Base-by-base conservation (phyloP, 2,329 filamentous ascomycete genomes). In the Trichophyton benhamiae region DNA sequence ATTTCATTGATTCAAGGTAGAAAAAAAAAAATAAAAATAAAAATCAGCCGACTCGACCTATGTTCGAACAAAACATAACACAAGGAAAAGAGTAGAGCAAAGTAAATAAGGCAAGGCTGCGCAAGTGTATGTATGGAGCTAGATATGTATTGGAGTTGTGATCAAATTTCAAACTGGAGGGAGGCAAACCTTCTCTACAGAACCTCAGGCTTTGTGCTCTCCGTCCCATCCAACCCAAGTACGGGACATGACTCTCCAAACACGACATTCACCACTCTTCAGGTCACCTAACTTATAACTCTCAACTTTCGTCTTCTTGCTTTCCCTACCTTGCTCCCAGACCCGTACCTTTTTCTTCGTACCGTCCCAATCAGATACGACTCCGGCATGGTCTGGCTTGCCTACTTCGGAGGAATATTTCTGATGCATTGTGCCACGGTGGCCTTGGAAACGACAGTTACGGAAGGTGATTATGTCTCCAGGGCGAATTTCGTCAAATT, bases 291-390 rank as follows among this genome's bases (percentile, higher is more conserved):
- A 81, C 77, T 91, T 89, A 77, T 92, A 97, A 76, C 91, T 95
- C 79, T 97, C 92, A 64, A 89, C 78, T 78, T 95, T 94, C 60
- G 95, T 87, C 79, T 96, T 97, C 74, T 88, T 92, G 72, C 85
- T 91, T 78, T 97, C 92, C 13, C 92, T 80, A 0, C 92, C 92
- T 72, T 99, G 94, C 74, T 97, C 94, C 89, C 90, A 97, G 1
- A 87, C 91, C 30, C 91, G 80, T 27, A 99, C 87, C 80, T 97
- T 96, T 82, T 96, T 96, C 83, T 96, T 96, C 46, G 90, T 95
- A 2, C 94, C 94, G 73, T 99, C 94, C 94, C 94, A 99, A 73
- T 99, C 94, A 8, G 90, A 83, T 3, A 99, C 92, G 1, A 99
- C 78, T 1, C 83, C 94, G 0, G 97, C 92, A 69, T 99, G 94